These are phyloP conservation scores for Pyrrhoderma noxium DNA, from an alignment of 1,284 basidiomycete species.

Conservation along the genomic window DNA sequence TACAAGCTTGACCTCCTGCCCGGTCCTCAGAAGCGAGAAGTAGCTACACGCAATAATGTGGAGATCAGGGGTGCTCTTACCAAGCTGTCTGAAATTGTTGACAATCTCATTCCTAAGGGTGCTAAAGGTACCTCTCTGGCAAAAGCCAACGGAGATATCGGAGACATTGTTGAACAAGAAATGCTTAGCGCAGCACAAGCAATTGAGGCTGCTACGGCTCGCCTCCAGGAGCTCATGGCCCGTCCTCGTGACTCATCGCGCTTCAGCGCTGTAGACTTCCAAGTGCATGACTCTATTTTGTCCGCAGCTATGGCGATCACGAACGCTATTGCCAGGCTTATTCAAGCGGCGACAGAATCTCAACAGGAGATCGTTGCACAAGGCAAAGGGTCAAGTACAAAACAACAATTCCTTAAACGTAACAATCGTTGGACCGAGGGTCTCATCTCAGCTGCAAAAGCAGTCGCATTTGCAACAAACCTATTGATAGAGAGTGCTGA, in stretches of 20 bases:
- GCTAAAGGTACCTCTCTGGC: constrained; percentile 63
- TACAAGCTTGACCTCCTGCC: constrained; percentile 82
- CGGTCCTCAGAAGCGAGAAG: constrained; percentile 72
- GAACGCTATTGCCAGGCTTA: constrained; percentile 89
- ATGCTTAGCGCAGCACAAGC: constrained; percentile 92
- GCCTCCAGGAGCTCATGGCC: constrained; percentile 84
- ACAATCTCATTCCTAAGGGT: constrained; percentile 81
- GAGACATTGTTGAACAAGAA: constrained; percentile 94
- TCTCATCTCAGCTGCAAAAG: constrained; percentile 94
- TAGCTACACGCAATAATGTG: constrained; percentile 86
- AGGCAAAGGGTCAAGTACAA: constrained; percentile 86
- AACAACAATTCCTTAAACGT: constrained; percentile 98
- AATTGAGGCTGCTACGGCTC: constrained; percentile 89
- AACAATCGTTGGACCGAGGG: constrained; percentile 99
- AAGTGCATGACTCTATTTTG: constrained; percentile 98
- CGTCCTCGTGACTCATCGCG: constrained; percentile 80
- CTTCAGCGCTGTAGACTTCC: constrained; percentile 86
- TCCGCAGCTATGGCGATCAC: constrained; percentile 92
- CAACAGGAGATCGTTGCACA: constrained; percentile 98
- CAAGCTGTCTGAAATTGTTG: constrained; percentile 84
- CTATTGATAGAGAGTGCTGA: constrained; percentile 97
- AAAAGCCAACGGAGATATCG: constrained; percentile 87
- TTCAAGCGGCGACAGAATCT: constrained; percentile 93
- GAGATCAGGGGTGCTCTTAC: constrained; percentile 77
- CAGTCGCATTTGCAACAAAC: constrained; percentile 96